Evolutionary conservation across 306 rosid species (phyloP), one percentile per base, ranked within the genome.

Genomic region (Sechiopsis laciniata): DNA sequence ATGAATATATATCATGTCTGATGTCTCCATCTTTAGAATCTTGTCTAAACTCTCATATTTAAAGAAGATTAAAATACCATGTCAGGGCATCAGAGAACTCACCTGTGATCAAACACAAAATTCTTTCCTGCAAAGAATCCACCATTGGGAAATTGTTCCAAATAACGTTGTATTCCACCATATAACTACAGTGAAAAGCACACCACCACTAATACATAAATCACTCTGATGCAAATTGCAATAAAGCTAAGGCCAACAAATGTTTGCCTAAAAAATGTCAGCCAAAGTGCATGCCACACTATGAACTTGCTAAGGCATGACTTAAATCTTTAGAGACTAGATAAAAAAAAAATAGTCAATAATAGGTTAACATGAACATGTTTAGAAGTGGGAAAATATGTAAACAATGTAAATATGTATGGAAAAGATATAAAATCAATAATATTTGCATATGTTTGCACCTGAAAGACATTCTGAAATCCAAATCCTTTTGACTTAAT

Each of bases 61-160:
- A 1, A 37, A 37, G 2, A 37, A 37, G 42, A 37, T 37, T 37
- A 37, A 37, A 5, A 63, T 81, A 55, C 45, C 14, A 55, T 5
- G 29, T 3, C 9, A 54, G 8, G n/a, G 76, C 71, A 55, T 16
- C 75, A 55, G 58, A 16, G 42, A 74, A 46, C 79, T 59, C 85
- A 90, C 98, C 94, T 86, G 71, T 87, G 98, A 80, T 94, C 96
- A 80, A 94, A 94, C 77, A 94, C 98, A 85, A 90, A 94, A 72
- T 94, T 94, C 84, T 94, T 94, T 77, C 97, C 98, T 78, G 80
- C 81, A 79, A 89, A 90, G 75, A 80, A 88, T 37, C 98, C 97
- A 40, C 97, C 95, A 70, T 87, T 87, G 13, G 98, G 95, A 78
- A 83, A 94, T 80, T 90, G 94, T 82, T 90, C 98, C 85, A 94